Percentiles rank a stretch among this genome's conserved stretches.
phyloP scores from a whole-genome alignment of 1,284 basidiomycete species.

The Termitomyces sp. region DNA sequence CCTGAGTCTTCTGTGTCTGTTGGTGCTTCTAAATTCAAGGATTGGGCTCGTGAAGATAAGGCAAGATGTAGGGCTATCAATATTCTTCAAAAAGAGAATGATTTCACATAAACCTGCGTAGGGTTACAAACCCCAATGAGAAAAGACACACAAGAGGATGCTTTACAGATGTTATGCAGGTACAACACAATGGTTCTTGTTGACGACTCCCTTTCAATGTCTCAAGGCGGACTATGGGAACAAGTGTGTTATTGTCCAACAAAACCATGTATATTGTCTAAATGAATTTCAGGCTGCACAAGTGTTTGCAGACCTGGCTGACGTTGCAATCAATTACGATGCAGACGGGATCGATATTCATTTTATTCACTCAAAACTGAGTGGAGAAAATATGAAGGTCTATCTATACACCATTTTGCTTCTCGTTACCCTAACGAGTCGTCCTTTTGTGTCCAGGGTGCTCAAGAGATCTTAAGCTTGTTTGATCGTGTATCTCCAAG shows the following conservation, averaged over 20 bases:
- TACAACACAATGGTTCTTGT: slow-evolving; percentile 52
- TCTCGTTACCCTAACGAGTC: background rate
- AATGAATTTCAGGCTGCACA: slow-evolving; percentile 29
- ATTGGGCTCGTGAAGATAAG: background rate
- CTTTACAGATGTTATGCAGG: slow-evolving; percentile 34
- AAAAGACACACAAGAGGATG: slow-evolving; percentile 32
- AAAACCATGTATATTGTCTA: background rate
- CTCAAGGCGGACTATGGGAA: slow-evolving; percentile 35
- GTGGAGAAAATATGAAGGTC: slow-evolving; percentile 34
- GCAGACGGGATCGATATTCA: slow-evolving; percentile 45
- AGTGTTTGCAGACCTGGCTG: slow-evolving; percentile 39
- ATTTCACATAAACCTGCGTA: background rate
- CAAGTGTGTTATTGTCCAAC: slow-evolving; percentile 29
- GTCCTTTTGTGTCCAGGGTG: slow-evolving; percentile 11
- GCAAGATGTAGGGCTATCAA: background rate
- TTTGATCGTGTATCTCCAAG: slow-evolving; percentile 33
- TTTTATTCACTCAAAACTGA: slow-evolving; percentile 37
- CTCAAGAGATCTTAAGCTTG: slow-evolving; percentile 28
- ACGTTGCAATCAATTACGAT: slow-evolving; percentile 39
- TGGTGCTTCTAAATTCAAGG: background rate
- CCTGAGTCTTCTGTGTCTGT: background rate
- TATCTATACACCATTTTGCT: slow-evolving; percentile 3
- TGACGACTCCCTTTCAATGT: slow-evolving; percentile 60
- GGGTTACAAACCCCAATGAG: slow-evolving; percentile 21
- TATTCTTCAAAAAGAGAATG: no score